phyloP scores from a whole-genome alignment of 108 stramenopile genomes.

The Epithemia pelagica region DNA sequence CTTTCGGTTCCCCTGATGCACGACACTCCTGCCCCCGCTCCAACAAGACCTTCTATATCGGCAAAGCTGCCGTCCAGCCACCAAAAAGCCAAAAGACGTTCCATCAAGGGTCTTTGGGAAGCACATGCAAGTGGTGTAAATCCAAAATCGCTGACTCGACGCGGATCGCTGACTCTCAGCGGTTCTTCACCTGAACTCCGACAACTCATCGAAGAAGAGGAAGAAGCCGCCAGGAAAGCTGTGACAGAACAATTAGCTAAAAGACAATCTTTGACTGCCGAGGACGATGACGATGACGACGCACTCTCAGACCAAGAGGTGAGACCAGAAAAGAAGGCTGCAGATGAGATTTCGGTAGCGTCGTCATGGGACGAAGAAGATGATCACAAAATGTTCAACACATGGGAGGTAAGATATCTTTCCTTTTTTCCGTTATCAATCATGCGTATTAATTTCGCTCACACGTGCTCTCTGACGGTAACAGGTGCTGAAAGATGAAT shows the following conservation, averaged over 20 bases:
- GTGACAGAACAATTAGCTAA: not conserved
- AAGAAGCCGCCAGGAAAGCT: not conserved
- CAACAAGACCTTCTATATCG: not conserved
- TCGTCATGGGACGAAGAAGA: slow-evolving; percentile 30
- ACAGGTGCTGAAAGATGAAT: slow-evolving; percentile 66
- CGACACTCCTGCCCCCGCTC: not conserved
- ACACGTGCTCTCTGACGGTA: no score
- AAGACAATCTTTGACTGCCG: not conserved
- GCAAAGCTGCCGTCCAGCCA: not conserved
- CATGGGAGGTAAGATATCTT: slow-evolving; percentile 35
- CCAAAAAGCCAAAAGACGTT: slow-evolving; percentile 1
- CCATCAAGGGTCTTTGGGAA: slow-evolving; percentile 34
- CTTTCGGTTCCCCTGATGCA: slow-evolving; percentile 6
- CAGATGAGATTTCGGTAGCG: slow-evolving; percentile 22
- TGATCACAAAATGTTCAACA: slow-evolving; percentile 34
- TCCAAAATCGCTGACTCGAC: slow-evolving; percentile 9
- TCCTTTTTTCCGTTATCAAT: no score
- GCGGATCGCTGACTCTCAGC: not conserved
- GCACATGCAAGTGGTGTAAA: slow-evolving; percentile 38
- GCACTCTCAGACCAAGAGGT: slow-evolving; percentile 23
- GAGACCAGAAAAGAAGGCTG: not conserved
- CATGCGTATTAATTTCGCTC: no score
- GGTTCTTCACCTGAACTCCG: not conserved
- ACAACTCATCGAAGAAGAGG: not conserved
- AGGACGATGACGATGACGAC: slow-evolving; percentile 2